Evolutionary conservation across 2,329 filamentous ascomycete genomes (phyloP).

Genomic region (Trichoderma sp.): DNA sequence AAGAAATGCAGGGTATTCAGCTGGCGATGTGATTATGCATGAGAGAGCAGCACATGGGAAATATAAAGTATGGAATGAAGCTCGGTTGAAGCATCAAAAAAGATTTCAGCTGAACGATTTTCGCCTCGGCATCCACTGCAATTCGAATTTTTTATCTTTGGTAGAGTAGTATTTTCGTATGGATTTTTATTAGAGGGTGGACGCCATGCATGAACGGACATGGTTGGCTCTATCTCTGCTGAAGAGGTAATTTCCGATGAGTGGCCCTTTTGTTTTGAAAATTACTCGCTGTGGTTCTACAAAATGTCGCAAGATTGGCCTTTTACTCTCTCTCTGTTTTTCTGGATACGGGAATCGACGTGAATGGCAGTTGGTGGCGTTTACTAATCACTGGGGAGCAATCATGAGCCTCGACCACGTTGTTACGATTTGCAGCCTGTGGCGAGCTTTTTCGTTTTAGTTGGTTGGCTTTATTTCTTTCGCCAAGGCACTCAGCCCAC

Average conservation of each 20-base stretch:
- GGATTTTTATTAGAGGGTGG: neutral
- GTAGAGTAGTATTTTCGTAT: neutral
- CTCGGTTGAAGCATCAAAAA: neutral
- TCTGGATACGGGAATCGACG: neutral
- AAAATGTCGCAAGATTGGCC: neutral
- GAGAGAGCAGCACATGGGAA: neutral
- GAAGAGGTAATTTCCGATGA: constrained; percentile 1
- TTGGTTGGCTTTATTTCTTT: neutral
- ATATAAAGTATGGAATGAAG: neutral
- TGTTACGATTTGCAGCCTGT: no score
- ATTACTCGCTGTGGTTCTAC: neutral
- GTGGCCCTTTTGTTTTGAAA: neutral
- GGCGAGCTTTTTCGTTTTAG: neutral
- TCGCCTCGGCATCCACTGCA: neutral
- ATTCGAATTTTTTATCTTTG: neutral
- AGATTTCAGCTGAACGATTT: neutral
- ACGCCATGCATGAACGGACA: constrained; percentile 3
- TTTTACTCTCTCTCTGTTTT: neutral
- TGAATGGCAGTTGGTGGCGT: neutral
- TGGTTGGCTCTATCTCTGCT: neutral
- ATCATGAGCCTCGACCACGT: neutral
- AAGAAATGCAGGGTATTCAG: neutral
- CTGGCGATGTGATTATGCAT: neutral
- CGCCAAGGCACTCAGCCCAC: neutral
- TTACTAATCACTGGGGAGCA: neutral